These are phyloP conservation scores for Raffaelea albimanens DNA, from an alignment of 2,329 filamentous ascomycete species.

Conservation along the genomic window DNA sequence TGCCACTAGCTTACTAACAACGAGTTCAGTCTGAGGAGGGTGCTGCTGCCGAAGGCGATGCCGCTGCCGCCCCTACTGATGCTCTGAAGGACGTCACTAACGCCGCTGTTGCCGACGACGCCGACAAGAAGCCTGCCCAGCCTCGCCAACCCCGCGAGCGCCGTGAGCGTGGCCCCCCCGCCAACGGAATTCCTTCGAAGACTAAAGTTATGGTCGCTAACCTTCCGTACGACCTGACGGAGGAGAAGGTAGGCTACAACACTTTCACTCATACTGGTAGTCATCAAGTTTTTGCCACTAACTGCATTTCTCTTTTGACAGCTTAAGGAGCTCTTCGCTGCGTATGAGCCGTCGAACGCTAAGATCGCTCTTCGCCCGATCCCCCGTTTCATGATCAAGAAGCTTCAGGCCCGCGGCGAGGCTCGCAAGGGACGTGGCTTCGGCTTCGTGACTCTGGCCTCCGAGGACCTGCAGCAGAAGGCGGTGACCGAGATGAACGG, in stretches of 20 bases:
- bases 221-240: constrained; percentile 93
- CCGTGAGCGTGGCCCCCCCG: constrained; percentile 84
- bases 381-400: constrained; percentile 99
- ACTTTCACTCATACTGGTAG: background rate
- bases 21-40: constrained; percentile 33
- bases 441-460: constrained; percentile 91
- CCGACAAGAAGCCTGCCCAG: constrained; percentile 45
- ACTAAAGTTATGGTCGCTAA: constrained; percentile 99
- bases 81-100: constrained; percentile 53
- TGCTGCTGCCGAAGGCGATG: constrained; percentile 33
- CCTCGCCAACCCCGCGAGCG: constrained; percentile 49
- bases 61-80: constrained; percentile 35
- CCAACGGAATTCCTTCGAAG: constrained; percentile 96
- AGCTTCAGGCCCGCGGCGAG: constrained; percentile 96
- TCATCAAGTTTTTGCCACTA: no score
- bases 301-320: constrained; percentile 32
- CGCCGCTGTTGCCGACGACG: constrained; percentile 46
- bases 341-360: constrained; percentile 84
- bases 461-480: constrained; percentile 95
- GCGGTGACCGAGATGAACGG: constrained; percentile 97
- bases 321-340: constrained; percentile 95
- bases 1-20: background rate
- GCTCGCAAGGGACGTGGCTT: constrained; percentile 98
- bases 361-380: constrained; percentile 99
- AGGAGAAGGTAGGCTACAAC: constrained; percentile 76